These are phyloP conservation scores for Akanthomyces muscarius DNA, from an alignment of 2,329 filamentous ascomycete genomes.

Conservation along the genomic window DNA sequence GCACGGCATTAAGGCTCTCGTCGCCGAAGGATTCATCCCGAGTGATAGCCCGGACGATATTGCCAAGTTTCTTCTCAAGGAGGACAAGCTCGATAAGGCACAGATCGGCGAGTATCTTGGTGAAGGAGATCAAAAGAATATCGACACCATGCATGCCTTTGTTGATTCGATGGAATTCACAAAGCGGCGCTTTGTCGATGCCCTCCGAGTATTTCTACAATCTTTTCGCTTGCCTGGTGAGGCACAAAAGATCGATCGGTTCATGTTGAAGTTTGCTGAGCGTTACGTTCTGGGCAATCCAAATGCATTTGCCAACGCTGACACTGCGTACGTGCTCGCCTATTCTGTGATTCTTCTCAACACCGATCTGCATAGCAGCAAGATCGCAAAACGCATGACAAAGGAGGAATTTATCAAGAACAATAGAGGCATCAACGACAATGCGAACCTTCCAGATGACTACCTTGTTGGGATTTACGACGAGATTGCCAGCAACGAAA, in stretches of 20 bases:
- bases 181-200: constrained; percentile 88
- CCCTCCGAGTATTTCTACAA: constrained; percentile 85
- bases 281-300: constrained; percentile 93
- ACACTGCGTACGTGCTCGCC: constrained; percentile 91
- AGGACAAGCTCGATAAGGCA: constrained; percentile 84
- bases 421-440: constrained; percentile 97
- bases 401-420: constrained; percentile 99
- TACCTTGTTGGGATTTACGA: constrained; percentile 88
- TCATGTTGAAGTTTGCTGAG: constrained; percentile 98
- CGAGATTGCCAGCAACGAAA: constrained; percentile 87
- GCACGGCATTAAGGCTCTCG: constrained; percentile 76
- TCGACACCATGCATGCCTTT: constrained; percentile 97
- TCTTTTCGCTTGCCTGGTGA: constrained; percentile 93
- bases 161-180: constrained; percentile 93
- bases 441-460: constrained; percentile 85
- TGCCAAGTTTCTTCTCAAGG: constrained; percentile 73
- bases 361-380: constrained; percentile 88
- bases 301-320: constrained; percentile 95
- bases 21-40: constrained; percentile 82
- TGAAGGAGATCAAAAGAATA: constrained; percentile 87
- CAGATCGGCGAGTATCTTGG: constrained; percentile 92
- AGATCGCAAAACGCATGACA: constrained; percentile 82
- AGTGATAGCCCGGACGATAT: constrained; percentile 78
- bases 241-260: constrained; percentile 97
- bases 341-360: constrained; percentile 98